Percentiles rank a stretch among this genome's conserved stretches.
Evolutionary conservation across 371 early-diverging fungal genomes (phyloP).

Genomic region (Mucor circinelloides): DNA sequence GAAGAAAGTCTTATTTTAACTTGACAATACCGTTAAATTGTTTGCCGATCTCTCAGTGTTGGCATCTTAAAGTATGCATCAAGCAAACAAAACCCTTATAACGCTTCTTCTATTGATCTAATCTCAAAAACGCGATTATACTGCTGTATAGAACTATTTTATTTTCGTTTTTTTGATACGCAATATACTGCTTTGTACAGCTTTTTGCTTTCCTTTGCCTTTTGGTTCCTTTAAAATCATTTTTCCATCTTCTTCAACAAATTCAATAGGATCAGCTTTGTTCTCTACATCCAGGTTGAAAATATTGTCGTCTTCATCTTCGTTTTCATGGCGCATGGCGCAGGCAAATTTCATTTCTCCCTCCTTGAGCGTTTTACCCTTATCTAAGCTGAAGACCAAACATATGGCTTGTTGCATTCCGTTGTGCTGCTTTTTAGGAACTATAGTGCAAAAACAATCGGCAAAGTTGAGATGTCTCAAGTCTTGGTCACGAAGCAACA

Average conservation of each 20-base stretch:
- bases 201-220: background rate
- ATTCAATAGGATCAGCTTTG: no score
- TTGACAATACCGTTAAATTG: no score
- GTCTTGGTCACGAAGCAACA: constrained; percentile 13
- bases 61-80: no score
- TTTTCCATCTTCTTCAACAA: constrained; percentile 4
- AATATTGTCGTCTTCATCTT: background rate
- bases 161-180: no score
- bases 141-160: no score
- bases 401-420: constrained; percentile 7
- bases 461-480: constrained; percentile 5
- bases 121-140: no score
- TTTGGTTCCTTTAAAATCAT: background rate
- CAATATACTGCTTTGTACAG: background rate
- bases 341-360: constrained; percentile 6
- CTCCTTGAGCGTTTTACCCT: constrained; percentile 1
- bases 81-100: no score
- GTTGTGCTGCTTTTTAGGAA: constrained; percentile 1
- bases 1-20: no score
- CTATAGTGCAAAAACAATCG: constrained; percentile 11
- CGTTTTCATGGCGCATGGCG: background rate
- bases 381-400: constrained; percentile 1
- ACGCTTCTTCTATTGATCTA: no score
- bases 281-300: background rate
- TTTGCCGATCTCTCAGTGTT: no score